Conservation (phyloP, 2,329 filamentous ascomycete species). For the Fusarium torulosum region DNA sequence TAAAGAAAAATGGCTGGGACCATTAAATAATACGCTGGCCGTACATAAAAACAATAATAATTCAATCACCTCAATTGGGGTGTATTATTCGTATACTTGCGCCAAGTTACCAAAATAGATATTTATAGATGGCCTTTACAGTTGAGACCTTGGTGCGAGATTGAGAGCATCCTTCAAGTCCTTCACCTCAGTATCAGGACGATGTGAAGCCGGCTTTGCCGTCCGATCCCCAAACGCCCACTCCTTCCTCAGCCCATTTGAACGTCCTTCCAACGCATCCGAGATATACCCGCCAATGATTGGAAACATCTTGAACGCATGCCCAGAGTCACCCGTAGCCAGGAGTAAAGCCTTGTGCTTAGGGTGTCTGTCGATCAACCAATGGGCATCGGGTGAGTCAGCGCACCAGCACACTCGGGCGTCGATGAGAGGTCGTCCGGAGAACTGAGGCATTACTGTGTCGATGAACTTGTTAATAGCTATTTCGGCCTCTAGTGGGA, state of each 20-base stretch:
- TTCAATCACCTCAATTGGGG: not conserved
- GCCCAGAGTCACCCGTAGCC: slow-evolving; percentile 10
- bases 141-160: fast-evolving
- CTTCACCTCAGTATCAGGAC: slow-evolving; percentile 11
- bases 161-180: slow-evolving; percentile 2
- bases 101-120: not conserved
- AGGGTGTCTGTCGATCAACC: slow-evolving; percentile 12
- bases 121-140: slow-evolving; percentile 3
- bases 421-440: not conserved
- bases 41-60: not conserved
- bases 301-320: slow-evolving; percentile 20
- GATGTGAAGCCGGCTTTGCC: slow-evolving; percentile 5
- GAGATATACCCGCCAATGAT: not conserved
- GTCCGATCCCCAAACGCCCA: slow-evolving; percentile 4
- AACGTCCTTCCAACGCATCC: slow-evolving; percentile 1
- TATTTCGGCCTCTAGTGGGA: not conserved
- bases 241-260: not conserved
- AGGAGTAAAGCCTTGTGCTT: not conserved
- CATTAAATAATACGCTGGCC: not conserved
- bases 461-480: slow-evolving; percentile 2
- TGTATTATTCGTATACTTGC: not conserved
- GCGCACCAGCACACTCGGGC: slow-evolving; percentile 9
- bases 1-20: not conserved
- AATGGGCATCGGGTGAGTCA: slow-evolving; percentile 12
- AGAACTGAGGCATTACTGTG: slow-evolving; percentile 16